Conservation (phyloP, 2,329 filamentous ascomycete species). For the Pseudocercospora fuligena region DNA sequence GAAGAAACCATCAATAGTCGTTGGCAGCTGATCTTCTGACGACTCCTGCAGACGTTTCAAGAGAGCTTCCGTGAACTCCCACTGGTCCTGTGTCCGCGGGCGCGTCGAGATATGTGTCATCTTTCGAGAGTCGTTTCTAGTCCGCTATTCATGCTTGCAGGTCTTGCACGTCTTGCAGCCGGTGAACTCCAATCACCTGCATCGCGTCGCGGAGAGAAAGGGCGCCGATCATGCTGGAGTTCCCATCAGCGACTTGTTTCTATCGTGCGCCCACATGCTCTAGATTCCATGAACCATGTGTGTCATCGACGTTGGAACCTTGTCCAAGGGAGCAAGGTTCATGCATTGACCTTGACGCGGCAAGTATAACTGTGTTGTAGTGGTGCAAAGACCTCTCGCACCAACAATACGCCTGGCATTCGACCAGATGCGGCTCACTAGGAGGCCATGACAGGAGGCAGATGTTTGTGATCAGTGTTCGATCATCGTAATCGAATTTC, state of each 20-base stretch:
- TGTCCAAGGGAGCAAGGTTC: background rate
- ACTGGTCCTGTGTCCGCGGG: constrained; percentile 10
- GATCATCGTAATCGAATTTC: background rate
- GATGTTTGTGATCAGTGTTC: background rate
- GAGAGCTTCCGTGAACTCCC: constrained; percentile 19
- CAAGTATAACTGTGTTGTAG: constrained; percentile 2
- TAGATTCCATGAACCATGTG: constrained; percentile 6
- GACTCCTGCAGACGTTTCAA: constrained; percentile 18
- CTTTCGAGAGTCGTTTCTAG: background rate
- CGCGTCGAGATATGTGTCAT: constrained; percentile 1
- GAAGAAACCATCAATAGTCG: constrained; percentile 18
- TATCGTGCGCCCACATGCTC: background rate
- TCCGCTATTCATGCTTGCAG: constrained; percentile 2
- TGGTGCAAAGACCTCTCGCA: background rate
- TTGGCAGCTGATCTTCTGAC: constrained; percentile 13
- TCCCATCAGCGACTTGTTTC: background rate
- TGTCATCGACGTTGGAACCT: background rate
- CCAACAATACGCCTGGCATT: background rate
- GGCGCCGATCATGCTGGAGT: background rate
- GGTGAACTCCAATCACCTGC: background rate
- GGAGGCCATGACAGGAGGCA: background rate
- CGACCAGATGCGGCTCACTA: too few relatives aligned
- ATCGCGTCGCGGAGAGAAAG: background rate
- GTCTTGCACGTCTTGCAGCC: background rate
- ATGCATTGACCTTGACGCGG: constrained; percentile 1